A percentile compares a stretch with the other conserved stretches of the same genome.
These are phyloP conservation scores for Cladophialophora yegresii DNA, from an alignment of 2,329 filamentous ascomycete genomes.

Conservation along the genomic window DNA sequence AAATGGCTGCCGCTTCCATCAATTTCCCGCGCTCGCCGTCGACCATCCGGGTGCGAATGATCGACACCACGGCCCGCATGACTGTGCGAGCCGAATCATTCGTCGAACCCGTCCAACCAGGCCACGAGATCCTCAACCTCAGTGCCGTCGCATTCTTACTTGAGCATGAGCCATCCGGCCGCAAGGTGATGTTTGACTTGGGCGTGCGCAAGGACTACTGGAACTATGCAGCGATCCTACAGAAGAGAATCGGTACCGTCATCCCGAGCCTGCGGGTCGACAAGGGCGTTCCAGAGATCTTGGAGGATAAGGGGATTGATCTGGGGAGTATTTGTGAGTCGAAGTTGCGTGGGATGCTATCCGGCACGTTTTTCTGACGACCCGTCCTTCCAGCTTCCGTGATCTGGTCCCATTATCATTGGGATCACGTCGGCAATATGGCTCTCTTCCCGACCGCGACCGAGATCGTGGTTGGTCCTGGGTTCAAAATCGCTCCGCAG, in stretches of 20 bases:
- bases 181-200: conserved; percentile 40
- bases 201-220: conserved; percentile 41
- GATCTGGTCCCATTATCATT: conserved; percentile 39
- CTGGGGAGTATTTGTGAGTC: conserved; percentile 29
- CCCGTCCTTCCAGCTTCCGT: conserved; percentile 30
- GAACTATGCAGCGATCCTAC: conserved; percentile 26
- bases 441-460: conserved; percentile 51
- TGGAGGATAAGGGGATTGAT: conserved; percentile 25
- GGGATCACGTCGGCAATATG: conserved; percentile 56
- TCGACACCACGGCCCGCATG: conserved; percentile 25
- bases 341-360: background rate
- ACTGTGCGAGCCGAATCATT: conserved; percentile 25
- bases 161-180: conserved; percentile 20
- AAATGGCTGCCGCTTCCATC: background rate
- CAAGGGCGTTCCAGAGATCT: conserved; percentile 27
- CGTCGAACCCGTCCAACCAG: conserved; percentile 22
- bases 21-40: conserved; percentile 10
- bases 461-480: conserved; percentile 56
- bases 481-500: conserved; percentile 46
- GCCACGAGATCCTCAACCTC: conserved; percentile 26
- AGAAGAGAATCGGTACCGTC: conserved; percentile 19
- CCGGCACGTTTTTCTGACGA: conserved; percentile 10
- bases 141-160: conserved; percentile 27
- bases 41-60: conserved; percentile 19
- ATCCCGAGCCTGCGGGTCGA: conserved; percentile 34